Evolutionary conservation across 306 rosid genomes (phyloP).

Genomic region (Trifolium repens): DNA sequence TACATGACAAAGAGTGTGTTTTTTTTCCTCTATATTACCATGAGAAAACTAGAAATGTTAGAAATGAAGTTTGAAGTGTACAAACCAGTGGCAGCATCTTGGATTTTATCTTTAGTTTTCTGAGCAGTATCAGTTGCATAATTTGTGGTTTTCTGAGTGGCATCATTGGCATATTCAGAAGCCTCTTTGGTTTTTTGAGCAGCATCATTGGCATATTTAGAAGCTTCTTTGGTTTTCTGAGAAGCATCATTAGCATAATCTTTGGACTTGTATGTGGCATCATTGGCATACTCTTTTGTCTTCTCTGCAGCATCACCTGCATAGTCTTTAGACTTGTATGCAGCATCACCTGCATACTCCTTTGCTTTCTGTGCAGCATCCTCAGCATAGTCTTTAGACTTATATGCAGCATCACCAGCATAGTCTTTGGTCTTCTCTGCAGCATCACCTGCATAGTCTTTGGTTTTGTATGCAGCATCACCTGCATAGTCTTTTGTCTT

Average conservation of each 20-base stretch:
- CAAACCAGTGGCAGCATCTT: conserved; percentile 63
- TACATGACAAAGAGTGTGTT: conserved; percentile 6
- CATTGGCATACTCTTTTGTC: neutral
- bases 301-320: conserved; percentile 21
- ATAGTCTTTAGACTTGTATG: neutral
- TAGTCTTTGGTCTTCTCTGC: conserved; percentile 2
- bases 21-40: neutral
- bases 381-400: conserved; percentile 13
- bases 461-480: conserved; percentile 2
- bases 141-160: conserved; percentile 28
- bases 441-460: conserved; percentile 12
- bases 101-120: conserved; percentile 41
- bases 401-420: neutral
- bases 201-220: neutral
- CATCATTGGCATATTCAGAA: conserved; percentile 44
- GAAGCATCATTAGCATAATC: conserved; percentile 4
- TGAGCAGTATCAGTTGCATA: neutral
- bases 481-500: conserved; percentile 34
- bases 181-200: conserved; percentile 17
- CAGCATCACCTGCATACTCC: neutral
- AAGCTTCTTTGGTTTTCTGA: neutral
- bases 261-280: neutral
- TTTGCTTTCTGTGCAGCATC: conserved; percentile 12
- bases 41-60: neutral
- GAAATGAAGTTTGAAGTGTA: neutral